Conservation (phyloP, 495 filamentous ascomycete species). For the Aspergillus avenaceus region DNA sequence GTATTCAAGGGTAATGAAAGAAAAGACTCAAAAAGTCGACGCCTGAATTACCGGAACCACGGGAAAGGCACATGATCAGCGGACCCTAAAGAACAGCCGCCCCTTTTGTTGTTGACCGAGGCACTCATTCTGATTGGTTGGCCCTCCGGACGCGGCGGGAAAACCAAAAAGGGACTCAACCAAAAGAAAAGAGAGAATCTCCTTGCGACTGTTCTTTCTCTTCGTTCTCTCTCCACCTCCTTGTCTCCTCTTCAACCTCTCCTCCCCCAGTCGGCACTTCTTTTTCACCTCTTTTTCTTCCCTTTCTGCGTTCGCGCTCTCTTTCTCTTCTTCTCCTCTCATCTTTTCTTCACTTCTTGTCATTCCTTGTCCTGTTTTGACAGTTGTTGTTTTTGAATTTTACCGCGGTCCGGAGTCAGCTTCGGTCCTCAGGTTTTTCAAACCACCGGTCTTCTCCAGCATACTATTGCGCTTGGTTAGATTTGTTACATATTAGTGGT, state of each 20-base stretch:
- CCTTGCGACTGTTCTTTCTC: conserved; percentile 12
- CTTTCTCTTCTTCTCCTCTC: conserved; percentile 1
- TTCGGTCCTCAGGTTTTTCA: background rate
- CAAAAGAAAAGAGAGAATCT: conserved; percentile 8
- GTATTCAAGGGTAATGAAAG: background rate
- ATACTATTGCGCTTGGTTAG: background rate
- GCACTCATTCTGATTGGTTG: conserved; percentile 27
- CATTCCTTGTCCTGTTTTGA: conserved; percentile 13
- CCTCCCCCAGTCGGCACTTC: conserved; percentile 3
- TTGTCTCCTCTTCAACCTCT: conserved; percentile 17
- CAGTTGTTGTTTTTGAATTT: too few relatives aligned
- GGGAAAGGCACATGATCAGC: conserved; percentile 11
- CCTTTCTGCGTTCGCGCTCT: conserved; percentile 1
- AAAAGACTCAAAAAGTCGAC: background rate
- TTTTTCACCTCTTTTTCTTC: conserved; percentile 12
- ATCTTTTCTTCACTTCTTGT: conserved; percentile 25
- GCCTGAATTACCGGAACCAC: background rate
- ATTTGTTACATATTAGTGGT: background rate
- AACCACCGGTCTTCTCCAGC: conserved; percentile 1
- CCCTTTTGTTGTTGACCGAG: conserved; percentile 24
- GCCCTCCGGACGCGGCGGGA: conserved; percentile 29
- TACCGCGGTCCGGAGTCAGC: too few relatives aligned
- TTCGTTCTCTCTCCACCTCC: conserved; percentile 19
- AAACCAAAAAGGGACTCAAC: conserved; percentile 10
- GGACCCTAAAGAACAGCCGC: conserved; percentile 14